Percentiles rank a stretch among this genome's conserved stretches.
phyloP scores from a whole-genome alignment of 2,329 filamentous ascomycete species.

The Ceratocystis colombiana region DNA sequence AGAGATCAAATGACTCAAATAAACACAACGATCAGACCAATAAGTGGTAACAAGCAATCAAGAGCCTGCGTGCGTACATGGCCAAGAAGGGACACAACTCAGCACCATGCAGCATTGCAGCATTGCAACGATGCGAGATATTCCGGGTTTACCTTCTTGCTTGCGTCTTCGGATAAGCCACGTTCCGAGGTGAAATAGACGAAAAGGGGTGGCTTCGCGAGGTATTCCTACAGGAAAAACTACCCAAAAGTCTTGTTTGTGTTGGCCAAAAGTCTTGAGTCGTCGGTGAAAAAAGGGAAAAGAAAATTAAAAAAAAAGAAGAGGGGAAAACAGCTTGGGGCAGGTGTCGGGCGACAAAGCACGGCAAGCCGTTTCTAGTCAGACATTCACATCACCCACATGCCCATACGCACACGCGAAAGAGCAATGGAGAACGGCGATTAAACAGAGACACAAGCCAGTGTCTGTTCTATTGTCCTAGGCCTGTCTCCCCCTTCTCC shows the following conservation, averaged over 20 bases:
- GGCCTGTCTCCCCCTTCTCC: background rate
- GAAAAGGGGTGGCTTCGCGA: too few relatives aligned
- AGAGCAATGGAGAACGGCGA: background rate
- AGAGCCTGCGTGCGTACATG: too few relatives aligned
- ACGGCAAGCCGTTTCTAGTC: slow-evolving; percentile 2
- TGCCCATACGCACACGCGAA: background rate
- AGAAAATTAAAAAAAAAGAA: background rate
- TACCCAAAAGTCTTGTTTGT: too few relatives aligned
- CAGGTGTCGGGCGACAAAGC: background rate
- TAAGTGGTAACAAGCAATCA: background rate
- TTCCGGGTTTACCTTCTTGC: background rate
- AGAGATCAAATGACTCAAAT: background rate
- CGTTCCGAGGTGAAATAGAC: too few relatives aligned
- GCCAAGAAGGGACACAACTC: too few relatives aligned
- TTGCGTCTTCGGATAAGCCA: background rate
- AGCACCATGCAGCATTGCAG: too few relatives aligned
- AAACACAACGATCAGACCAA: background rate
- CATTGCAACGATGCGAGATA: too few relatives aligned
- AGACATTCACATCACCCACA: background rate
- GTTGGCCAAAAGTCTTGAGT: background rate
- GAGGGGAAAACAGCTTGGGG: background rate
- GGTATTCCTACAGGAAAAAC: too few relatives aligned
- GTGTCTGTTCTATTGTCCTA: background rate
- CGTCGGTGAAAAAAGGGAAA: background rate
- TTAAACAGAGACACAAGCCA: background rate